These are phyloP conservation scores for Neurospora sp. DNA, from an alignment of 495 filamentous ascomycete species.

Conservation along the genomic window DNA sequence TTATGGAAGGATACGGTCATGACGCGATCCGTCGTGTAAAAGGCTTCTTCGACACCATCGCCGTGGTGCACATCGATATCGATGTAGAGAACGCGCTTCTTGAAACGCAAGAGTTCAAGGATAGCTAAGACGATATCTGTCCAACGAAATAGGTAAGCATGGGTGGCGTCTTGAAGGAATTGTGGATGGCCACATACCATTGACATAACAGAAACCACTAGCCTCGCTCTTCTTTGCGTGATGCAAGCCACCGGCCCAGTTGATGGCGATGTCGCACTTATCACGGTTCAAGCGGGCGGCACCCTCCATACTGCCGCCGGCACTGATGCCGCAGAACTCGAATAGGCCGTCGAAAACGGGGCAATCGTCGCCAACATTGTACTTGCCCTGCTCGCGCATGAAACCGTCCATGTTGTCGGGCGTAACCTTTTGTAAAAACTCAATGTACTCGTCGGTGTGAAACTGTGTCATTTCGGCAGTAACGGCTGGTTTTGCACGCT, in stretches of 20 bases:
- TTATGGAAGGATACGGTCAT: constrained; percentile 97
- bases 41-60: constrained; percentile 94
- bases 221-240: constrained; percentile 94
- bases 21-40: constrained; percentile 92
- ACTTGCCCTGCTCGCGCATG: constrained; percentile 86
- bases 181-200: constrained; percentile 47
- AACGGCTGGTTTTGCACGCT: constrained; percentile 95
- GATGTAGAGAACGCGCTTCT: constrained; percentile 90
- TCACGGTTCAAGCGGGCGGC: constrained; percentile 83
- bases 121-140: constrained; percentile 93
- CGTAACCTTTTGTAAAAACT: constrained; percentile 91
- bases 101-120: constrained; percentile 75
- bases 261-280: constrained; percentile 96
- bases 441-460: constrained; percentile 98
- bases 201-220: constrained; percentile 94
- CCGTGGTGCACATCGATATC: constrained; percentile 98
- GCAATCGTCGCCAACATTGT: constrained; percentile 97
- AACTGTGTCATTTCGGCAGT: constrained; percentile 99
- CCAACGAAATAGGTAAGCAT: not conserved
- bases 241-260: constrained; percentile 98
- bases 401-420: constrained; percentile 98
- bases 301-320: constrained; percentile 95
- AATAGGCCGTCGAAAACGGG: constrained; percentile 97
- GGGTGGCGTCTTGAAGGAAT: not conserved
- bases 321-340: constrained; percentile 96